Conservation (phyloP, 371 early-diverging fungal species). For the Blakeslea trispora region DNA sequence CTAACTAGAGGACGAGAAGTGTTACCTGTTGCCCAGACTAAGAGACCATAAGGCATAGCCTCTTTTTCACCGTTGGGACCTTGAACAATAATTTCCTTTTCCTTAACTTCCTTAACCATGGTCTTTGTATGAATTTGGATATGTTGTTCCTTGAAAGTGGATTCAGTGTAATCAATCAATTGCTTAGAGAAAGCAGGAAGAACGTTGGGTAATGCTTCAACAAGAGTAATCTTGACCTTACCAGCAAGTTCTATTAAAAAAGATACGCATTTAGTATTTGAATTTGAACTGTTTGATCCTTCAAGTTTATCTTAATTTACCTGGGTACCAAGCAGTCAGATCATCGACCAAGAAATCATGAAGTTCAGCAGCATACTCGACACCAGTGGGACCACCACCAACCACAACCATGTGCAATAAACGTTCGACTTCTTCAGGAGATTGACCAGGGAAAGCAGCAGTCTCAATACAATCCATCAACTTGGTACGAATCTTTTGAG, state of each 20-base stretch:
- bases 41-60: constrained; percentile 82
- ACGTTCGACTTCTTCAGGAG: constrained; percentile 77
- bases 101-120: constrained; percentile 86
- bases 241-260: constrained; percentile 61
- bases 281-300: no score
- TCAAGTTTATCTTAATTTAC: constrained; percentile 15
- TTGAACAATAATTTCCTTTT: constrained; percentile 79
- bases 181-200: constrained; percentile 89
- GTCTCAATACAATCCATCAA: constrained; percentile 91
- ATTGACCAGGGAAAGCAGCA: constrained; percentile 82
- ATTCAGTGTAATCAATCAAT: constrained; percentile 90
- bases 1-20: constrained; percentile 80
- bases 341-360: constrained; percentile 92
- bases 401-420: constrained; percentile 93
- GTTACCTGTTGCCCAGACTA: constrained; percentile 97
- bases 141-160: constrained; percentile 83
- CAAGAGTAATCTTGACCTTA: constrained; percentile 86
- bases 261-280: no score
- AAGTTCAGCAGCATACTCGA: constrained; percentile 94
- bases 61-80: constrained; percentile 69
- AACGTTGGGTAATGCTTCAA: constrained; percentile 90
- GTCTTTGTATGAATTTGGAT: constrained; percentile 88
- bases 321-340: constrained; percentile 83
- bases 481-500: constrained; percentile 83
- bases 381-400: constrained; percentile 96